Evolutionary conservation across 495 filamentous ascomycete species (phyloP), one percentile per base, ranked within the genome.

Genomic region (Xylaria castorea): DNA sequence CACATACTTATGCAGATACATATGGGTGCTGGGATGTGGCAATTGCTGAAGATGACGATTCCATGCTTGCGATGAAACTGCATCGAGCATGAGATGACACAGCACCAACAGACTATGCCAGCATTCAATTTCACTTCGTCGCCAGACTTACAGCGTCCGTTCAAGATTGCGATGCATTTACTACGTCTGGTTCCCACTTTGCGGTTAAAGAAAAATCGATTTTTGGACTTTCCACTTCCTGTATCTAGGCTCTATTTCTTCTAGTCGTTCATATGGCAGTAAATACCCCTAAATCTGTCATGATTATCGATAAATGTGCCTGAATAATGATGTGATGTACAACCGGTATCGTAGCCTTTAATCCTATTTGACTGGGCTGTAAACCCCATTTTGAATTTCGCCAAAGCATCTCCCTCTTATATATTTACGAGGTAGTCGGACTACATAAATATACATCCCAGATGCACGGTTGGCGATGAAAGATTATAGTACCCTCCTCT

Each of bases 71-170:
- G 65, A 78, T 72, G 75, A 71, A 27, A 27, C 71, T 12, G 32
- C 48, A 63, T 30, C 70, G 48, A 73, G 74, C 63, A 71, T 51
- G 72, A 71, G 57, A 70, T 73, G 71, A 72, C 61, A 63, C 57
- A 63, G 63, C 68, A 65, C 32, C 48, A 60, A 72, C 61, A 60
- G 68, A 71, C 66, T 72, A 73, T 75, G 74, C 60, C 66, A 66
- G 27, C 38, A 57, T 73, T 27, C 70, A 58, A 71, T 62, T 80
- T 78, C 76, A 70, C 42, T 80, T 80, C 78, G 58, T 75, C 72
- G 40, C 62, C 55, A 72, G 74, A 69, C 75, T 48, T 67, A 71
- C 70, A 38, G 36, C 11, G 38, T 51, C 40, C 12, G 34, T 48
- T 61, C 25, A 63, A 46, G 60, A 50, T 64, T 14, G 44, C 69